Percentiles rank a stretch among this genome's conserved stretches.
Evolutionary conservation across 2,329 filamentous ascomycete genomes (phyloP).

Genomic region (Pseudogymnoascus sp.): DNA sequence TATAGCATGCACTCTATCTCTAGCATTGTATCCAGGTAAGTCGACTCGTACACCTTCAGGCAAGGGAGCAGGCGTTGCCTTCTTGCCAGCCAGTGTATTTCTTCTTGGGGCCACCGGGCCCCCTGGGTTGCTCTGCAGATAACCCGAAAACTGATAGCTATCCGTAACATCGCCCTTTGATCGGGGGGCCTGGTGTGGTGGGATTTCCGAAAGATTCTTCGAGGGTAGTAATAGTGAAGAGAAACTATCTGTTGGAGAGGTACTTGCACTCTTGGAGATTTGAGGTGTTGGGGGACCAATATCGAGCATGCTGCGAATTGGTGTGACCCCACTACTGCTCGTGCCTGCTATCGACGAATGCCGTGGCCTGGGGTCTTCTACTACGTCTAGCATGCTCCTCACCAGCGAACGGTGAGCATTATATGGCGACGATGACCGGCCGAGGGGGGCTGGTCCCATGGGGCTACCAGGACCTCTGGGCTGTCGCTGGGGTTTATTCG

Average conservation of each 20-base stretch:
- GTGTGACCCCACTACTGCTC: conserved; percentile 32
- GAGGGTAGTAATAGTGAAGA: neutral
- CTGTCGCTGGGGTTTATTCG: conserved; percentile 14
- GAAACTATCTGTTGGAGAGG: conserved; percentile 37
- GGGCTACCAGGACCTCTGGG: conserved; percentile 25
- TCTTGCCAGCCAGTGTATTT: conserved; percentile 39
- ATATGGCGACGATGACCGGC: conserved; percentile 46
- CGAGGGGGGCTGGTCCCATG: conserved; percentile 23
- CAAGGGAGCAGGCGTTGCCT: conserved; percentile 33
- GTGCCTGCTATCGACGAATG: conserved; percentile 22
- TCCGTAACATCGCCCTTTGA: conserved; percentile 38
- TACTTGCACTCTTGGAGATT: conserved; percentile 36
- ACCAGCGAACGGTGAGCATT: conserved; percentile 55
- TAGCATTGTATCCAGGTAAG: conserved; percentile 34
- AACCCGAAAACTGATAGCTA: conserved; percentile 55
- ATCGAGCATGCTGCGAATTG: conserved; percentile 59
- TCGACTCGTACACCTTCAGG: conserved; percentile 37
- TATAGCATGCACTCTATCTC: conserved; percentile 22
- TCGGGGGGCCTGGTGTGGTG: conserved; percentile 37
- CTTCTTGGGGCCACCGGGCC: conserved; percentile 38
- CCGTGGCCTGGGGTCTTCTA: conserved; percentile 32
- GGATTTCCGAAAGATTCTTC: conserved; percentile 48
- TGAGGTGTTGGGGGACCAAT: conserved; percentile 28
- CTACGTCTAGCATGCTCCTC: conserved; percentile 58
- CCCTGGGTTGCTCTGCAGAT: conserved; percentile 42